Evolutionary conservation across 2,329 filamentous ascomycete genomes (phyloP), one percentile per base, ranked within the genome.

Genomic region (Fusarium begoniae): DNA sequence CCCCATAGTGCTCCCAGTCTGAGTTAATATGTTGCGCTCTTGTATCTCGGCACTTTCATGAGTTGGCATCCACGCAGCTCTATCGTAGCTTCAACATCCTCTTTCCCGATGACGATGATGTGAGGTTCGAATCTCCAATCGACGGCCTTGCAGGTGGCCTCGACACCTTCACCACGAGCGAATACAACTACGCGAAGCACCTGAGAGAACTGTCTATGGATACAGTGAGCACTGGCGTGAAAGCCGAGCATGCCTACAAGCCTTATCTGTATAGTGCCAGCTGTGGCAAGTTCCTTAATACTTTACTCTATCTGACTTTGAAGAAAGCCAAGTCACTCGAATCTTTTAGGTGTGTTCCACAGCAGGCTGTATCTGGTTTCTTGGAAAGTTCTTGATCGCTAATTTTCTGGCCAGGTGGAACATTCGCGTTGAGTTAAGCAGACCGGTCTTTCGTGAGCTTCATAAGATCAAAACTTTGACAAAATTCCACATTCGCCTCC

Each of bases 221-320:
- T 70, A 89, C 88, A 3, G 80, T 88, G 32, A 87, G 84, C 69
- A 82, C 84, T 15, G 88, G 88, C 14, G 79, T 82, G 59, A 88
- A 87, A 78, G 87, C 85, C n/a, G 87, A 90, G 73, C 78, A 81
- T 24, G 84, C 86, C 28, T 89, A 90, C 75, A 85, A 87, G 62
- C 82, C 85, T 3, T 91, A 90, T 71, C 82, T 87, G 13, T 88
- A 88, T 75, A 87, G 82, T 63, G 80, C 85, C 38, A 90, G 87
- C 78, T 90, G 88, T 75, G 90, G 90, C 58, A 91, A 90, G 81
- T 90, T 92, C 64, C 84, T 92, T 79, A 92, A 90, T 73, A 90
- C 89, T 1, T 79, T 92, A 47, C 79, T 92, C 11, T 84, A 87
- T 37, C 76, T 91, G 77, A 87, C 88, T 3, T 78, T 92, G 69